Evolutionary conservation across 257 asterid species (phyloP).

Genomic region (Fraxinus americana): DNA sequence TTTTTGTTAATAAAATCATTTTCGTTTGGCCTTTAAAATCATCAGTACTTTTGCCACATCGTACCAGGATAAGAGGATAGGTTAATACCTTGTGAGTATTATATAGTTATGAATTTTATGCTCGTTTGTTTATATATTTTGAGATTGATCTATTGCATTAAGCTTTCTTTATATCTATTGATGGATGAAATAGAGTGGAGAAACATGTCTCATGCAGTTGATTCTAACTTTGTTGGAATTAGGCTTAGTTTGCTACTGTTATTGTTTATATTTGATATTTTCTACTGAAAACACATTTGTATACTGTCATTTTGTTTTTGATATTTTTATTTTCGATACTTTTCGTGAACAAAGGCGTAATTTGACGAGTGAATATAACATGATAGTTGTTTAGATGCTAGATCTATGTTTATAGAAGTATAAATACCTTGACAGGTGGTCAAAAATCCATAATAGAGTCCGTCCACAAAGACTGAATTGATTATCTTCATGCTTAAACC

Average conservation of each 20-base stretch:
- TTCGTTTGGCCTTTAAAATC: too few relatives aligned
- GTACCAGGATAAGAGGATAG: constrained; percentile 1
- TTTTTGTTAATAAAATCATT: too few relatives aligned
- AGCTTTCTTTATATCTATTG: neutral
- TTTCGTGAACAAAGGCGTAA: neutral
- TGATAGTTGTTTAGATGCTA: neutral
- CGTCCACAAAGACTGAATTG: neutral
- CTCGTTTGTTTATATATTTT: neutral
- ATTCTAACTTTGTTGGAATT: neutral
- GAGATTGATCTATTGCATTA: neutral
- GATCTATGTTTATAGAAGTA: neutral
- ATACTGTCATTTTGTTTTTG: neutral
- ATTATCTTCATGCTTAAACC: neutral
- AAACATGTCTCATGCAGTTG: neutral
- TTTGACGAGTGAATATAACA: neutral
- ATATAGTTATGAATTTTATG: neutral
- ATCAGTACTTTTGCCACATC: neutral
- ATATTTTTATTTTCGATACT: neutral
- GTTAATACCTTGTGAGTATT: neutral
- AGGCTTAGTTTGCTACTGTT: neutral
- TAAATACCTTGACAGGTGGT: neutral
- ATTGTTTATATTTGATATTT: neutral
- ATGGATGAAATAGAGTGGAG: neutral
- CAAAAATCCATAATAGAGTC: neutral
- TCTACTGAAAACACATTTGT: neutral